These are phyloP conservation scores for Lipomyces mesembrius DNA, from an alignment of 805 yeast genomes.

Conservation along the genomic window DNA sequence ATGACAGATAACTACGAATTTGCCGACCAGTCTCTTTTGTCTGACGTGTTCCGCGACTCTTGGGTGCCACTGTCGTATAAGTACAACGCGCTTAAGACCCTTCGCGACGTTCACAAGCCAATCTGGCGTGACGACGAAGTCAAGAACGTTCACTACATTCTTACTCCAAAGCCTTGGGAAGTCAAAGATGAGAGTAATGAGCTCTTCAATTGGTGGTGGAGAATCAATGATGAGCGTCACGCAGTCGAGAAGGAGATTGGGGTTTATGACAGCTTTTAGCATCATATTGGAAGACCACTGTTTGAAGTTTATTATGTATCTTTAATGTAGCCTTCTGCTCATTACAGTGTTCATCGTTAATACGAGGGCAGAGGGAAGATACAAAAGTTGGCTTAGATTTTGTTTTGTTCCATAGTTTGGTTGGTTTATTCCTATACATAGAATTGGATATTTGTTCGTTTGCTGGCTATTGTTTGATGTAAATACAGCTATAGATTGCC, in stretches of 20 bases:
- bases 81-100: conserved; percentile 62
- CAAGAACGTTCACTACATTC: conserved; percentile 61
- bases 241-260: conserved; percentile 40
- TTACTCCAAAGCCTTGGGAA: conserved; percentile 68
- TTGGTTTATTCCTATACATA: background rate
- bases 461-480: background rate
- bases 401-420: background rate
- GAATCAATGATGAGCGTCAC: conserved; percentile 48
- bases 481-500: background rate
- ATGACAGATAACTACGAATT: conserved; percentile 54
- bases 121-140: conserved; percentile 56
- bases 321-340: background rate
- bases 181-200: conserved; percentile 43
- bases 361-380: background rate
- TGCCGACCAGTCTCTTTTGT: conserved; percentile 62
- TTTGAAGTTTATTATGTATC: background rate
- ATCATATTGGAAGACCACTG: background rate
- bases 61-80: conserved; percentile 60
- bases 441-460: background rate
- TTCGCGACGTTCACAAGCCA: conserved; percentile 52
- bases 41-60: conserved; percentile 56
- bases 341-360: background rate
- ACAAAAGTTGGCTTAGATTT: background rate
- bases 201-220: conserved; percentile 58
- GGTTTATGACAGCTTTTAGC: conserved; percentile 37